A percentile compares a stretch with the other conserved stretches of the same genome.
Evolutionary conservation across 2,329 filamentous ascomycete species (phyloP).

Genomic region (Colletotrichum phormii): DNA sequence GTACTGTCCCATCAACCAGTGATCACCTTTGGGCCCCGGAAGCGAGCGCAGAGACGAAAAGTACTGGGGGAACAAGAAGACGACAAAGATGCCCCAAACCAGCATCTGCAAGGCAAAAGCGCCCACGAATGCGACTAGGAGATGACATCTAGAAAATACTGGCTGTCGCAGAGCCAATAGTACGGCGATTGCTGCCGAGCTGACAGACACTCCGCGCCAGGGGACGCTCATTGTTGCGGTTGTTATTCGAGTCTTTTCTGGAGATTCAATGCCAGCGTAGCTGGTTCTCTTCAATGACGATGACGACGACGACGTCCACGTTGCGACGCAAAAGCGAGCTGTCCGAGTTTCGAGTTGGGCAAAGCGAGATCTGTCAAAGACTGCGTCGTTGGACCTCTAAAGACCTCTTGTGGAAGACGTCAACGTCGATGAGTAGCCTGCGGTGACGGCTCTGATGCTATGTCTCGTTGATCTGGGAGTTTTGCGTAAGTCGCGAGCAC

Average conservation of each 20-base stretch:
- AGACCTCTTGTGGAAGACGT: too few relatives aligned
- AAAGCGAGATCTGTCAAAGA: too few relatives aligned
- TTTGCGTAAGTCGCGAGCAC: too few relatives aligned
- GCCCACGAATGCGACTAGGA: conserved; percentile 48
- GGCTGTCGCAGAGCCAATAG: conserved; percentile 30
- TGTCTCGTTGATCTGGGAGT: too few relatives aligned
- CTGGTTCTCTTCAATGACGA: not conserved
- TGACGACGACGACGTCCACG: too few relatives aligned
- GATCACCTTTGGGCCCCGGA: conserved; percentile 56
- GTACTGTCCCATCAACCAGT: conserved; percentile 63
- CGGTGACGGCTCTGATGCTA: too few relatives aligned
- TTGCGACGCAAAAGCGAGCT: not conserved
- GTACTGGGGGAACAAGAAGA: conserved; percentile 61
- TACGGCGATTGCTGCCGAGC: conserved; percentile 22
- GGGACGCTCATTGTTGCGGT: conserved; percentile 22
- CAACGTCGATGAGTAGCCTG: too few relatives aligned
- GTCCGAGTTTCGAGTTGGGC: not conserved
- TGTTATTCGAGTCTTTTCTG: not conserved
- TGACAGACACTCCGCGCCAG: conserved; percentile 29
- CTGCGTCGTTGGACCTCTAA: too few relatives aligned
- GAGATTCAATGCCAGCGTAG: not conserved
- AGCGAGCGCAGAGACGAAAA: conserved; percentile 63
- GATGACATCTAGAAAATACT: conserved; percentile 44
- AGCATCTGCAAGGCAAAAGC: conserved; percentile 51
- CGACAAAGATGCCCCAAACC: conserved; percentile 52